phyloP scores from a whole-genome alignment of 768 basidiomycete species.

The Phylloporus arenicola region DNA sequence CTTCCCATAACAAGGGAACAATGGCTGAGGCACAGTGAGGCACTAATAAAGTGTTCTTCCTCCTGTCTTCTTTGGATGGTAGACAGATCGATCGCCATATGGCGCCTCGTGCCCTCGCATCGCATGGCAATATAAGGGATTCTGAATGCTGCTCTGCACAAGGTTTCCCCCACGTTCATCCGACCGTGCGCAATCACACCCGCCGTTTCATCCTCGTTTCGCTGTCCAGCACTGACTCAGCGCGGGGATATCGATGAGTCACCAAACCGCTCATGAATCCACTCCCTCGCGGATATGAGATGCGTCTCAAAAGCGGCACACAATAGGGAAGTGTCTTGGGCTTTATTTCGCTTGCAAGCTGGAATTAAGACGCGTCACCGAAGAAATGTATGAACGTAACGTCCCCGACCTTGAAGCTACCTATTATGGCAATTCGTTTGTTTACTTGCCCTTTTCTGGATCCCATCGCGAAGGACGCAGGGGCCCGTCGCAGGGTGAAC shows the following conservation, averaged over 20 bases:
- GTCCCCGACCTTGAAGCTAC: slow-evolving; percentile 30
- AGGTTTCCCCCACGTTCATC: slow-evolving; percentile 11
- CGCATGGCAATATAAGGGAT: slow-evolving; percentile 6
- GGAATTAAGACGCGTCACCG: slow-evolving; percentile 30
- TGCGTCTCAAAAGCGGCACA: slow-evolving; percentile 12
- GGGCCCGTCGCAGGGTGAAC: slow-evolving; percentile 23
- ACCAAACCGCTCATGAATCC: slow-evolving; percentile 14
- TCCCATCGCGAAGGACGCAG: slow-evolving; percentile 21
- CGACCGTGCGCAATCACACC: slow-evolving; percentile 13
- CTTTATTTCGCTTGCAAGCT: slow-evolving; percentile 25
- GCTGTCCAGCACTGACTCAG: slow-evolving; percentile 8
- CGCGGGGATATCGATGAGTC: slow-evolving; percentile 12
- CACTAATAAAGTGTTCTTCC: background rate
- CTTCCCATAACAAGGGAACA: slow-evolving; percentile 31
- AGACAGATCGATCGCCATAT: no score
- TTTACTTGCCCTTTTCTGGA: slow-evolving; percentile 31
- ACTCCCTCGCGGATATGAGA: slow-evolving; percentile 21
- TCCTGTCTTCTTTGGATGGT: slow-evolving; percentile 5
- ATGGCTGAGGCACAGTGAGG: slow-evolving; percentile 19
- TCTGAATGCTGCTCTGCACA: slow-evolving; percentile 9
- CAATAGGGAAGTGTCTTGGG: slow-evolving; percentile 19
- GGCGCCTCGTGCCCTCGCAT: slow-evolving; percentile 7
- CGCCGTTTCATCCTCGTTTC: slow-evolving; percentile 17
- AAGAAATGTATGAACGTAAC: slow-evolving; percentile 27
- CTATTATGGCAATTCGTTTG: slow-evolving; percentile 34